A percentile compares a stretch with the other conserved stretches of the same genome.
Evolutionary conservation across 2,329 filamentous ascomycete genomes (phyloP).

Genomic region (Orbilia quercus): DNA sequence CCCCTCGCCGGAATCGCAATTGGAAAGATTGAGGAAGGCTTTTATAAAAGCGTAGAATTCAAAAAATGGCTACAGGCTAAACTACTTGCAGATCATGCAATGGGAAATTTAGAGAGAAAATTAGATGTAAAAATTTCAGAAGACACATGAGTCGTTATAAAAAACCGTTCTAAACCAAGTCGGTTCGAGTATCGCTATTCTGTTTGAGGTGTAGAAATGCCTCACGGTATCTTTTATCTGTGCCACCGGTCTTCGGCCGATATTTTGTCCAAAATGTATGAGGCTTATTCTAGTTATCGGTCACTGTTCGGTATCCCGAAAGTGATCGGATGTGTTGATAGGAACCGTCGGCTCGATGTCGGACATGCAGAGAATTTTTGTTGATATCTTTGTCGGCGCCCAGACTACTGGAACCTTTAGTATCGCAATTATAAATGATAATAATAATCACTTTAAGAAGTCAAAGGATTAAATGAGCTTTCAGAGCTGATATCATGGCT

Average conservation of each 20-base stretch:
- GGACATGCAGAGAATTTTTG: slow-evolving; percentile 13
- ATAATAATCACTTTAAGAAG: not conserved
- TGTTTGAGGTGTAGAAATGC: slow-evolving; percentile 37
- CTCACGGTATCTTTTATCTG: slow-evolving; percentile 42
- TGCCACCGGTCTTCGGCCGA: slow-evolving; percentile 47
- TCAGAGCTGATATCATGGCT: slow-evolving; percentile 31
- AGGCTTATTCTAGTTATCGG: slow-evolving; percentile 50
- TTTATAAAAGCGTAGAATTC: slow-evolving; percentile 12
- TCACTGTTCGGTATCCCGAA: slow-evolving; percentile 55
- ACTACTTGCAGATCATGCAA: slow-evolving; percentile 9
- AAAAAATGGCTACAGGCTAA: slow-evolving; percentile 7
- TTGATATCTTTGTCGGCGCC: slow-evolving; percentile 7
- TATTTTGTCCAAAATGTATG: slow-evolving; percentile 35
- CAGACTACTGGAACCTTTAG: slow-evolving; percentile 5
- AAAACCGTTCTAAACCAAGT: slow-evolving; percentile 22
- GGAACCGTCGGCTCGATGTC: slow-evolving; percentile 29
- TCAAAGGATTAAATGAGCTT: not conserved
- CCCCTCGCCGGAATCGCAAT: slow-evolving; percentile 30
- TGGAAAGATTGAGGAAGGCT: slow-evolving; percentile 7
- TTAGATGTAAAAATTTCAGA: slow-evolving; percentile 18
- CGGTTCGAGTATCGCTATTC: slow-evolving; percentile 11
- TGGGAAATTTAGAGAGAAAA: too few species aligned
- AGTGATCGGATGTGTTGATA: slow-evolving; percentile 35
- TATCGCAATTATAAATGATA: not conserved
- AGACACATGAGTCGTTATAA: slow-evolving; percentile 26